Evolutionary conservation across 352 stramenopile species (phyloP).

Genomic region (Globisporangium parvum): DNA sequence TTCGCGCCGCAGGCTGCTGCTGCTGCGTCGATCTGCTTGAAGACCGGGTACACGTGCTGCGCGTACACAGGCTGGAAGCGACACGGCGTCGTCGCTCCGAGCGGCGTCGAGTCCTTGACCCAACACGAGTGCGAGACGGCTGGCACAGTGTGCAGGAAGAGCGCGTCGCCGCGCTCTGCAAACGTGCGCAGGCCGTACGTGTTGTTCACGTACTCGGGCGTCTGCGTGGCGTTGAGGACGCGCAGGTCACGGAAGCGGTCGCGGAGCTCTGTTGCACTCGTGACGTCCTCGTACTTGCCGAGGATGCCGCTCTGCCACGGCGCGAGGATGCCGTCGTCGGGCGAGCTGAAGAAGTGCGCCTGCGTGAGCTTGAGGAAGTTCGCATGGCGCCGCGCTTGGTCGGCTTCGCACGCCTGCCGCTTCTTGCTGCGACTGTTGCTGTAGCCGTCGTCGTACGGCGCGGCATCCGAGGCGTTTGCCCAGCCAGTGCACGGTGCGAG

Average conservation of each 20-base stretch:
- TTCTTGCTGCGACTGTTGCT: not conserved
- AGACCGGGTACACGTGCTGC: constrained; percentile 19
- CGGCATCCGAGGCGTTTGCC: not conserved
- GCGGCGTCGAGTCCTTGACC: constrained; percentile 13
- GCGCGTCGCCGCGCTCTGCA: constrained; percentile 6
- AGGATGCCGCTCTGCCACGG: constrained; percentile 18
- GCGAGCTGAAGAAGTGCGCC: constrained; percentile 23
- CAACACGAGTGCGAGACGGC: constrained; percentile 18
- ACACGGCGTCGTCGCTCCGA: constrained; percentile 9
- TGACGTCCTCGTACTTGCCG: constrained; percentile 17
- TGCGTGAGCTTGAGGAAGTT: constrained; percentile 13
- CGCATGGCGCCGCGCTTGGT: not conserved
- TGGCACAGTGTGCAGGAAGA: constrained; percentile 5
- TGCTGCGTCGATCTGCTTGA: constrained; percentile 1
- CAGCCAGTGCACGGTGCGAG: not conserved
- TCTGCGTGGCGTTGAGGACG: constrained; percentile 12
- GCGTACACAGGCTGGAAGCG: constrained; percentile 13
- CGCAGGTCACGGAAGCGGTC: constrained; percentile 9
- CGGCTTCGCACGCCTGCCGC: not conserved
- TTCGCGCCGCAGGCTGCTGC: too few relatives aligned
- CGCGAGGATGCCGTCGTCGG: constrained; percentile 11
- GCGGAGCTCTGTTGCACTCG: constrained; percentile 3
- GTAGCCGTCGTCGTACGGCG: not conserved
- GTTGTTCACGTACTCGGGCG: constrained; percentile 19
- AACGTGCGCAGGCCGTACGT: constrained; percentile 23